Conservation (phyloP, 1,284 basidiomycete genomes). For the Heterobasidion occidentale region DNA sequence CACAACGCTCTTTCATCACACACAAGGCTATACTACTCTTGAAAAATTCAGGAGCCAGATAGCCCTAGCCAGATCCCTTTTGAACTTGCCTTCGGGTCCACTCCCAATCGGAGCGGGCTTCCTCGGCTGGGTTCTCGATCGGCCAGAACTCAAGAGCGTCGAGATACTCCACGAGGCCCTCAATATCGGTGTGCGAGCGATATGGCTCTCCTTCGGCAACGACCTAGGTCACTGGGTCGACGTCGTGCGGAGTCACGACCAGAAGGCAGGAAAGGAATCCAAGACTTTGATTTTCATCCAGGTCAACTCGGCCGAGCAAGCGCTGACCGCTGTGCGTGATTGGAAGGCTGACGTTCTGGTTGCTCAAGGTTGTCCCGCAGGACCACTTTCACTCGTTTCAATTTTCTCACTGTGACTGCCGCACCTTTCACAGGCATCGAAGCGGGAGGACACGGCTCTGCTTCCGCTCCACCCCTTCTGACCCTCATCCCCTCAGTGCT, state of each 20-base stretch:
- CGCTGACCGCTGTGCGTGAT: slow-evolving; percentile 42
- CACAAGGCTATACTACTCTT: slow-evolving; percentile 35
- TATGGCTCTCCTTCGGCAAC: slow-evolving; percentile 69
- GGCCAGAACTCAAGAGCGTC: slow-evolving; percentile 21
- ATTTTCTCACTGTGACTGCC: background rate
- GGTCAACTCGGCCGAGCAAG: slow-evolving; percentile 50
- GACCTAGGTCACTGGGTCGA: slow-evolving; percentile 52
- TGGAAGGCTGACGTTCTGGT: slow-evolving; percentile 68
- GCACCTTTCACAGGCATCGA: slow-evolving; percentile 46
- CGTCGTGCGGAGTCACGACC: slow-evolving; percentile 46
- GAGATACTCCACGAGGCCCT: slow-evolving; percentile 44
- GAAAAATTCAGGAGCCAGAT: slow-evolving; percentile 41
- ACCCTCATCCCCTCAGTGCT: slow-evolving; percentile 52
- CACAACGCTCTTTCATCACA: background rate
- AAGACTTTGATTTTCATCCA: slow-evolving; percentile 57
- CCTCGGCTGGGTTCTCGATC: slow-evolving; percentile 65
- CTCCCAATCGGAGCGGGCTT: slow-evolving; percentile 70
- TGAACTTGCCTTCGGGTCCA: slow-evolving; percentile 24
- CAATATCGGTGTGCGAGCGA: slow-evolving; percentile 47
- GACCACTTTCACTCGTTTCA: background rate
- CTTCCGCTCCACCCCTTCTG: slow-evolving; percentile 46
- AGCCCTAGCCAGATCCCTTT: slow-evolving; percentile 32
- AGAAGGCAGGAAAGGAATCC: slow-evolving; percentile 24
- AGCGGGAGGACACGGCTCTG: slow-evolving; percentile 65
- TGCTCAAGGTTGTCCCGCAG: slow-evolving; percentile 52